phyloP scores from a whole-genome alignment of 495 filamentous ascomycete species.

The Penicillium paxilli region DNA sequence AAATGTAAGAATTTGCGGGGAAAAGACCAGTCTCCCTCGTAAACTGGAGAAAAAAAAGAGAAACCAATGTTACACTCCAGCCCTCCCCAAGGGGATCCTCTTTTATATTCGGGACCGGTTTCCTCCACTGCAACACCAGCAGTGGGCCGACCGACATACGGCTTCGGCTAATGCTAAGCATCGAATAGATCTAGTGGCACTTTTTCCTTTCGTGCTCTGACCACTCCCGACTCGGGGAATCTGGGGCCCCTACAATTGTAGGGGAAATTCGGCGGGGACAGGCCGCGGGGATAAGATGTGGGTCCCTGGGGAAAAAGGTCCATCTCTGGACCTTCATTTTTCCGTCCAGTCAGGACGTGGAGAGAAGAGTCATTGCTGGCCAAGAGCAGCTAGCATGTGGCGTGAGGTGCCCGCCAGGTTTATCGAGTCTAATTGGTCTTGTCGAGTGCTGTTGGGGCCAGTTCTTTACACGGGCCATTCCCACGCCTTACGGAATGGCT shows the following conservation, averaged over 20 bases:
- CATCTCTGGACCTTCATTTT: constrained; percentile 6
- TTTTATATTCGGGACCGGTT: constrained; percentile 14
- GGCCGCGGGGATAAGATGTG: constrained; percentile 8
- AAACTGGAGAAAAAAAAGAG: neutral
- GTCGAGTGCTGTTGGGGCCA: too few relatives aligned
- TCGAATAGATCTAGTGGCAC: constrained; percentile 7
- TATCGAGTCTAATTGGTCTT: neutral
- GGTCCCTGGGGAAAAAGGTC: neutral
- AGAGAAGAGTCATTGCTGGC: neutral
- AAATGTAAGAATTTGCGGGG: neutral
- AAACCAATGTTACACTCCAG: too few relatives aligned
- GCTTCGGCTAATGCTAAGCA: constrained; percentile 12
- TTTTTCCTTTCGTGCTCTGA: neutral
- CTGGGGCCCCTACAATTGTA: constrained; percentile 16
- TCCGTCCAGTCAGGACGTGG: constrained; percentile 16
- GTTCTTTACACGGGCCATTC: neutral
- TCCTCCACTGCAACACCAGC: constrained; percentile 2
- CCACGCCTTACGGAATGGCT: neutral
- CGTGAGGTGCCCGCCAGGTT: neutral
- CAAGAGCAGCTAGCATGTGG: neutral
- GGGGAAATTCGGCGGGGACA: constrained; percentile 21
- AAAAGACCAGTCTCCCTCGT: neutral
- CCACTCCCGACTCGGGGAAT: constrained; percentile 5
- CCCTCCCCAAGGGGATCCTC: constrained; percentile 1
- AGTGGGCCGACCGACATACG: neutral